Percentiles rank a stretch among this genome's conserved stretches.
Conservation (phyloP, 305 asterid genomes). For the Fraxinus platypoda region DNA sequence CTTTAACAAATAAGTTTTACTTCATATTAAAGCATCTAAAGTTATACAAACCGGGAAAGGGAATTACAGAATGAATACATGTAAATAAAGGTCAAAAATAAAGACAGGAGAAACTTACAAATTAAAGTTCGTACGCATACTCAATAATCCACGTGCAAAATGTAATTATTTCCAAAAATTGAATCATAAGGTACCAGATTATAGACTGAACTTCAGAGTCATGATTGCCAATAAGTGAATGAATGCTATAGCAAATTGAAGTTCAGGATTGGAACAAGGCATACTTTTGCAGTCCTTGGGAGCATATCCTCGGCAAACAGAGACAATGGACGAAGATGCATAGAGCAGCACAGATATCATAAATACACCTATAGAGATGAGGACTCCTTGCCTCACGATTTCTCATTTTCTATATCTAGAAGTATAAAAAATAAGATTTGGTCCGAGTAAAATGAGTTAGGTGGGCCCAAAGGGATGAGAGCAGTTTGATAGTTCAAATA, state of each 20-base stretch:
- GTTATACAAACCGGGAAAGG: background rate
- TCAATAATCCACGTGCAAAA: background rate
- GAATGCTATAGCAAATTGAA: background rate
- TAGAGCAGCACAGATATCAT: background rate
- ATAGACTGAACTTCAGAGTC: background rate
- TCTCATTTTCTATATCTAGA: background rate
- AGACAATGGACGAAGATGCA: background rate
- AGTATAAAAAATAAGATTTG: background rate
- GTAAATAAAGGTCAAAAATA: background rate
- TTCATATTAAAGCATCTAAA: background rate
- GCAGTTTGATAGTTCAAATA: background rate
- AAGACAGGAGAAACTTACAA: background rate
- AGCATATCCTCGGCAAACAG: background rate
- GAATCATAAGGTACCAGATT: background rate
- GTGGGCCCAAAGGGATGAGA: background rate
- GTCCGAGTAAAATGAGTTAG: background rate
- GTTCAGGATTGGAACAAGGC: background rate
- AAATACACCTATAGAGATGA: background rate
- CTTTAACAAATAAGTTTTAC: background rate
- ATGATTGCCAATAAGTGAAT: background rate
- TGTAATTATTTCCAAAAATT: background rate
- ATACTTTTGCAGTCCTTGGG: background rate
- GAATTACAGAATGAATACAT: background rate
- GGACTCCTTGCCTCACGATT: background rate
- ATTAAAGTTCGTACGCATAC: background rate